phyloP scores from a whole-genome alignment of 2,329 filamentous ascomycete genomes.

The Pseudodiploospora longispora region DNA sequence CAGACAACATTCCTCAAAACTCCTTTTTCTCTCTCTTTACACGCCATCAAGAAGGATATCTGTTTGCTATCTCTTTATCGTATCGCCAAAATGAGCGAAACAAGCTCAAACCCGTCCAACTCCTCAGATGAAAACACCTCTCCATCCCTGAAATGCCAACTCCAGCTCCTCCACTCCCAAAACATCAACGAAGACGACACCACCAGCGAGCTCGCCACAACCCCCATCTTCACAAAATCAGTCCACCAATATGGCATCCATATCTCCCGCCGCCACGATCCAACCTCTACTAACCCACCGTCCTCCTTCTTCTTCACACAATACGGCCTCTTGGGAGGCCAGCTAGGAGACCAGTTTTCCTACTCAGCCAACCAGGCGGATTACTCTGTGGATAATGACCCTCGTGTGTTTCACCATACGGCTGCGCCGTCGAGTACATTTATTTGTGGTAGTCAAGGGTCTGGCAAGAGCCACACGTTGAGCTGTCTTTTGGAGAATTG shows the following conservation, averaged over 20 bases:
- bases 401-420: slow-evolving; percentile 37
- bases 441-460: slow-evolving; percentile 57
- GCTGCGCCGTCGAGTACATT: slow-evolving; percentile 49
- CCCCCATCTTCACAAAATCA: slow-evolving; percentile 13
- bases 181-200: neutral
- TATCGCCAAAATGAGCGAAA: neutral
- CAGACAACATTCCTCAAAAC: neutral
- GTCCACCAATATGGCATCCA: slow-evolving; percentile 3
- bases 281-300: neutral
- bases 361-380: no score
- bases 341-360: no score
- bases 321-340: slow-evolving; percentile 13
- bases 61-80: neutral
- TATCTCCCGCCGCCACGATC: neutral
- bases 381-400: slow-evolving; percentile 8
- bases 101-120: neutral
- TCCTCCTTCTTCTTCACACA: slow-evolving; percentile 6
- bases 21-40: neutral
- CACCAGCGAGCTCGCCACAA: slow-evolving; percentile 6
- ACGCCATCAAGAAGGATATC: no score
- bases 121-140: neutral
- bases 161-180: slow-evolving; percentile 3
- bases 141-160: neutral
- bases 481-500: slow-evolving; percentile 51
- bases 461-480: slow-evolving; percentile 55